These are phyloP conservation scores for Annona cherimola DNA, from an alignment of 164 flowering plant genomes.

Conservation along the genomic window DNA sequence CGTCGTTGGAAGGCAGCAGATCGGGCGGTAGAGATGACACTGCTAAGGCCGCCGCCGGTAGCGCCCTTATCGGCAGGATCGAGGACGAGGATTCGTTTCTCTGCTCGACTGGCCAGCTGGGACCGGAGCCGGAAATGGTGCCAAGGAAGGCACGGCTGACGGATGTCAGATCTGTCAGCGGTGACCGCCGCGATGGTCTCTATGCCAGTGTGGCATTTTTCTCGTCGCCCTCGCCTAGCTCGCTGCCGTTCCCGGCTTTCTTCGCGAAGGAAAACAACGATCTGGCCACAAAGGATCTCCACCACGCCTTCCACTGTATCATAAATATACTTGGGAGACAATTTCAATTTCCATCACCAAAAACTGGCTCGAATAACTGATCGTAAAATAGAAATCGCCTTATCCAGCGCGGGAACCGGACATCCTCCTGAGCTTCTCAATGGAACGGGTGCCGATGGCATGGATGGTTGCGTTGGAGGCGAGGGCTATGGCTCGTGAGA, in stretches of 20 bases:
- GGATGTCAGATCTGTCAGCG: background rate
- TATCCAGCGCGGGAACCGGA: too few relatives aligned
- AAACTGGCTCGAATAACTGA: too few relatives aligned
- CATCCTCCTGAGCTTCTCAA: conserved; percentile 41
- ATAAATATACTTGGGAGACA: too few relatives aligned
- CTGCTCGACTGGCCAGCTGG: too few relatives aligned
- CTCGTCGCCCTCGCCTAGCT: conserved; percentile 15
- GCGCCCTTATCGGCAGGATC: too few relatives aligned
- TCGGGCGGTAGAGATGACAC: background rate
- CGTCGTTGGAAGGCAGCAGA: background rate
- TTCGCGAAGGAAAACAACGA: conserved; percentile 9
- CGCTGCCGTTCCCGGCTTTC: conserved; percentile 15
- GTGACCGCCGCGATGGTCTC: background rate
- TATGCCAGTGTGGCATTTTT: conserved; percentile 8
- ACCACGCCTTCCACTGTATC: too few relatives aligned
- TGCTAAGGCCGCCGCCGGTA: background rate
- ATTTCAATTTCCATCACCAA: too few relatives aligned
- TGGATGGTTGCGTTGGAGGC: conserved; percentile 42
- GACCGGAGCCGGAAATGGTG: too few relatives aligned
- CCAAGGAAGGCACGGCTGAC: too few relatives aligned
- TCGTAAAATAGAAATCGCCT: too few relatives aligned
- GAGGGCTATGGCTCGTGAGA: conserved; percentile 46
- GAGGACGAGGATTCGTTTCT: too few relatives aligned
- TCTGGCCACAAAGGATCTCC: conserved; percentile 10
- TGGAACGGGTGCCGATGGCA: conserved; percentile 58